Evolutionary conservation across 257 asterid species (phyloP), one percentile per base, ranked within the genome.

Genomic region (Lavandula angustifolia): DNA sequence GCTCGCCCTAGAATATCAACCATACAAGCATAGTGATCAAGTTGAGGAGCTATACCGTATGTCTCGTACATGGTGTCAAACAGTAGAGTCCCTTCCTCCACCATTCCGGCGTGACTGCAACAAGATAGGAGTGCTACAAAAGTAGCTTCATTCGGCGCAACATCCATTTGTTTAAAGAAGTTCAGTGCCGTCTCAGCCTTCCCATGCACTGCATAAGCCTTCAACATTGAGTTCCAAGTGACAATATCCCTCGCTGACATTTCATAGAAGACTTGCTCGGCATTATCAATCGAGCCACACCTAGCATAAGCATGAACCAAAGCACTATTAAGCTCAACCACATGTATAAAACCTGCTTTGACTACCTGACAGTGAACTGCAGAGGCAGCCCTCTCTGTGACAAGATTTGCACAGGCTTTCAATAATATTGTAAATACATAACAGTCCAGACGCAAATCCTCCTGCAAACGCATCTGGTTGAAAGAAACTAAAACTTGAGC

Each of bases 11-110:
- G 72, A 52, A 75, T 69, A 64, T 75, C 79, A 44, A 75, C 94
- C 84, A 88, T 81, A 69, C 96, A 84, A 32, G 96, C 96, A 59
- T 79, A 88, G 64, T 91, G 98, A 75, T 88, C 98, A 0, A 86
- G 88, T 68, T 84, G 94, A 63, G 98, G 96, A 82, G 49, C 71
- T 58, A 86, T 46, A 22, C 88, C 82, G n/a, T 84, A 79, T 68
- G 70, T 84, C 62, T 62, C 69, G 10, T 58, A 54, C 96, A 89
- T 89, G 54, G 69, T n/a, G 33, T 79, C 60, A 47, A 84, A 89
- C 59, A 87, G 60, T 31, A 64, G 54, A 10, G 65, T 78, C 62
- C 98, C 96, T 78, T 91, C 85, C 49, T 80, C 72, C 62, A 92
- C 91, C 90, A 85, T 52, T 40, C 96, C 98, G 11, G 89, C 84